A percentile compares a stretch with the other conserved stretches of the same genome.
These are phyloP conservation scores for Medicago truncatula DNA, from an alignment of 306 rosid genomes.

Conservation along the genomic window MtrunA17r5.0-ANR NC_053049.1:48102501-48103000, in stretches of 20 bases:
- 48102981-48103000: neutral
- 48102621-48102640: constrained; percentile 39
- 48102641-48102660: constrained; percentile 36
- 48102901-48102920: neutral
- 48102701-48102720: constrained; percentile 30
- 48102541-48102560: neutral
- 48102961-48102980: neutral
- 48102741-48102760: neutral
- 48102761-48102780: constrained; percentile 6
- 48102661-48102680: constrained; percentile 30
- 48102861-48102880: constrained; percentile 42
- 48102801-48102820: constrained; percentile 18
- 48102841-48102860: constrained; percentile 42
- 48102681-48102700: constrained; percentile 25
- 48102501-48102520: too few relatives aligned
- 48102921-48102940: neutral
- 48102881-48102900: neutral
- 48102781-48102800: neutral
- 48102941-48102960: neutral
- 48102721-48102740: constrained; percentile 39
- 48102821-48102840: constrained; percentile 30
- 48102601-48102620: constrained; percentile 45
- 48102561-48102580: constrained; percentile 29
- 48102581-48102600: constrained; percentile 25
- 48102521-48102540: too few relatives aligned